Base-by-base conservation (phyloP, 208 protist species). In the Acanthamoeba quina region DNA sequence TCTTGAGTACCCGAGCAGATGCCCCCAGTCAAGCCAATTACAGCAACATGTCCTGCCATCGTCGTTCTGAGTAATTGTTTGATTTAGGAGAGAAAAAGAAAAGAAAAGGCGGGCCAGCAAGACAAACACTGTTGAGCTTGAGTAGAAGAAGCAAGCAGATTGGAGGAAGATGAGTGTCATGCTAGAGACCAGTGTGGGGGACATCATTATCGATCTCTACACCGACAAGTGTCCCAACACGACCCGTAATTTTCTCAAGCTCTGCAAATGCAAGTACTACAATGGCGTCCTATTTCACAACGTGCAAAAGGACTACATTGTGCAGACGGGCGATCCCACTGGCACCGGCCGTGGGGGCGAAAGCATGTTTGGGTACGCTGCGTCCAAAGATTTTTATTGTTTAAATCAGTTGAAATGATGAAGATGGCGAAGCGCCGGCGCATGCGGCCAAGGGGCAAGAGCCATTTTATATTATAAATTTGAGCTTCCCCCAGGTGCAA, bases 241-340 rank as follows among this genome's bases (percentile, higher is more conserved):
- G 2, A 96, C 91, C 56, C 94, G 95, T 44, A 99, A 99, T 90
- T 99, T 99, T 86, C 92, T 99, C 31, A 99, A 99, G 85, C 96
- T 99, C 70, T 99, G 98, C 95, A 99, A 99, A 95, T 94, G 99
- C 52, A 99, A 99, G 96, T 99, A 99, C 95, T 99, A 99, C 96
- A 99, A 99, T 89, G 94, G 96, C 58, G 98, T 94, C 80, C 31
- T 98, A 34, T 98, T 99, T 92, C 95, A 98, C 93, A 97, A 97
- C 76, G 96, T 99, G 17, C 94, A 98, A 56, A 96, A 97, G 60
- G 96, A 98, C 88, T 98, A 97, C 90, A 88, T 98, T 29, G 80
- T 97, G 5, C 98, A 99, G 89, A 97, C 97, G 17, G 98, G 98
- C 47, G 97, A 99, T 82, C 97, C 97, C 26, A 97, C 96, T 13